A percentile compares a stretch with the other conserved stretches of the same genome.
These are phyloP conservation scores for Przewalskia tangutica DNA, from an alignment of 257 asterid species.

Conservation along the genomic window DNA sequence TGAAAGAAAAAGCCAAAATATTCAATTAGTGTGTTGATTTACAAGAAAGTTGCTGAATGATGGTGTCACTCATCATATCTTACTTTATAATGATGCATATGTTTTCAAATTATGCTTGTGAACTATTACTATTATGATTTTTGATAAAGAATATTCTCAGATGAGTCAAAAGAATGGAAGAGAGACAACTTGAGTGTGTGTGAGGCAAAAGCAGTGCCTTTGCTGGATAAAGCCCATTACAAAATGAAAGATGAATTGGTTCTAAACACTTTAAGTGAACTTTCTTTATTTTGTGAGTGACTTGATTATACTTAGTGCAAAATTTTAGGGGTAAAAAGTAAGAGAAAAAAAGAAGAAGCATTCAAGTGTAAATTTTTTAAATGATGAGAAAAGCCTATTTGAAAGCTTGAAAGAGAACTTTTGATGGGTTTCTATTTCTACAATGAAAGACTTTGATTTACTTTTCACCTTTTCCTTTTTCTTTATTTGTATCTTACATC, in stretches of 20 bases:
- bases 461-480: not conserved
- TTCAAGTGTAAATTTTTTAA: conserved; percentile 6
- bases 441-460: conserved; percentile 11
- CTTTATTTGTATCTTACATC: conserved; percentile 2
- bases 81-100: conserved; percentile 3
- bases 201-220: conserved; percentile 22
- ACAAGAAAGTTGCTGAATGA: conserved; percentile 2
- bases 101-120: not conserved
- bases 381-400: conserved; percentile 20
- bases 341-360: not conserved
- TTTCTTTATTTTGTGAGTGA: conserved; percentile 21
- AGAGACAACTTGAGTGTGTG: conserved; percentile 33
- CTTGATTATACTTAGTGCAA: conserved; percentile 25
- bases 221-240: conserved; percentile 39
- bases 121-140: no score
- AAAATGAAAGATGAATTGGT: conserved; percentile 18
- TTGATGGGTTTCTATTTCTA: conserved; percentile 1
- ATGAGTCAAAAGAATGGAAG: conserved; percentile 25
- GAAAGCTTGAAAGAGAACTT: conserved; percentile 25
- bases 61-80: conserved; percentile 8
- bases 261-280: conserved; percentile 16
- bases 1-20: conserved; percentile 1
- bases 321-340: conserved; percentile 9
- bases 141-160: not conserved
- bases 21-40: not conserved